phyloP scores from a whole-genome alignment of 116 monocot species.

The Iris pallida region DNA sequence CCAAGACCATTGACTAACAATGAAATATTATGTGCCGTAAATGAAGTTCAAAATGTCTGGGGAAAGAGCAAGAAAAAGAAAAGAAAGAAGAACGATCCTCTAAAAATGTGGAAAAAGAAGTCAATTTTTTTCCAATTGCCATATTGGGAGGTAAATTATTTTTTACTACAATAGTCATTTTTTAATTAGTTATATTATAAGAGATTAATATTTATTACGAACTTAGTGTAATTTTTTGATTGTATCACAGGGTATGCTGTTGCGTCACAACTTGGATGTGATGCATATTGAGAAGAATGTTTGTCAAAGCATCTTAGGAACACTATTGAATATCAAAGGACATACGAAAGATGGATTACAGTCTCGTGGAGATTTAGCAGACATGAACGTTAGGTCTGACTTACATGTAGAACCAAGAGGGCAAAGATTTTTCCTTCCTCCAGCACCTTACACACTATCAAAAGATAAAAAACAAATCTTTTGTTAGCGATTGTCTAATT shows the following conservation, averaged over 20 bases:
- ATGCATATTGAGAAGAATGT: background rate
- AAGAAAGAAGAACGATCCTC: background rate
- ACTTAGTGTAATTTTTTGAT: background rate
- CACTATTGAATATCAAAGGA: background rate
- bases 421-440: background rate
- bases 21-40: background rate
- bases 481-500: background rate
- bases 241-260: no score
- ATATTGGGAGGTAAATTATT: background rate
- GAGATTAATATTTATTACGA: background rate
- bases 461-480: slow-evolving; percentile 3
- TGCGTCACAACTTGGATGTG: slow-evolving; percentile 1
- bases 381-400: background rate
- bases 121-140: background rate
- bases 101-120: background rate
- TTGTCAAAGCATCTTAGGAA: no score
- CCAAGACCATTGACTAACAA: background rate
- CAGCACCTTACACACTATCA: background rate
- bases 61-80: background rate
- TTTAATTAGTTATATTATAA: background rate
- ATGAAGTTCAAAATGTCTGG: no score
- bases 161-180: background rate
- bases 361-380: background rate
- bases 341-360: background rate
- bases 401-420: no score